Evolutionary conservation across 768 basidiomycete species (phyloP).

Genomic region (Cyclocybe aegerita): DNA sequence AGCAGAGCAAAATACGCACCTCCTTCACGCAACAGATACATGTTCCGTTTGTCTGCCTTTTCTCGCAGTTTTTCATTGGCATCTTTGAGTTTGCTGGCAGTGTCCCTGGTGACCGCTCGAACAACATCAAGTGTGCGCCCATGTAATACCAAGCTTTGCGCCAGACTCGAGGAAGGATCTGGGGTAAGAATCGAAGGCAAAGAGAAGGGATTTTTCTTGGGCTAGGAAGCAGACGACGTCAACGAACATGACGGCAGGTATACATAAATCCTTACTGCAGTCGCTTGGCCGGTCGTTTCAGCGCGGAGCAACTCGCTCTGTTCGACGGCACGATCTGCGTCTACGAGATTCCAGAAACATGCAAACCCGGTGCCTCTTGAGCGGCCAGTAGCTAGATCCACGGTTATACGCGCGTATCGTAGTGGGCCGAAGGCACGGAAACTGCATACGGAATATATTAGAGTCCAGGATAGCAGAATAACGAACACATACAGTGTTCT

Average conservation of each 20-base stretch:
- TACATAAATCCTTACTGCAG: constrained; percentile 23
- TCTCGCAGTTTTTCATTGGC: constrained; percentile 81
- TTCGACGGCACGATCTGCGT: constrained; percentile 82
- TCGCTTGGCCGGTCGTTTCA: constrained; percentile 54
- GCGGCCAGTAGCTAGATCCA: constrained; percentile 80
- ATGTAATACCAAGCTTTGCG: constrained; percentile 82
- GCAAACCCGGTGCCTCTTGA: constrained; percentile 96
- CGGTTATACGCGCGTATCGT: constrained; percentile 88
- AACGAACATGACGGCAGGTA: background rate
- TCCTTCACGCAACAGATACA: constrained; percentile 96
- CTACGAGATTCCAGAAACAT: constrained; percentile 93
- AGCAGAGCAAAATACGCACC: constrained; percentile 46
- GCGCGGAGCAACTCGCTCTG: constrained; percentile 72
- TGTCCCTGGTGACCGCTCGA: constrained; percentile 86
- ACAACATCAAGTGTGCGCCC: constrained; percentile 91
- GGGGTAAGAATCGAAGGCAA: constrained; percentile 89
- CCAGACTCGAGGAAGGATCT: constrained; percentile 86
- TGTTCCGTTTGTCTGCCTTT: constrained; percentile 92
- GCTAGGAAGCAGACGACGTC: constrained; percentile 27
- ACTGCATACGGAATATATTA: constrained; percentile 35
- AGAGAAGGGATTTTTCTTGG: constrained; percentile 82
- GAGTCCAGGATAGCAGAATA: background rate
- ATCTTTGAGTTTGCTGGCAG: constrained; percentile 86
- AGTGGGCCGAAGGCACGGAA: constrained; percentile 92
- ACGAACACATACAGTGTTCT: constrained; percentile 64